Conservation (phyloP, 2,329 filamentous ascomycete species). For the Fusarium austroafricanum region DNA sequence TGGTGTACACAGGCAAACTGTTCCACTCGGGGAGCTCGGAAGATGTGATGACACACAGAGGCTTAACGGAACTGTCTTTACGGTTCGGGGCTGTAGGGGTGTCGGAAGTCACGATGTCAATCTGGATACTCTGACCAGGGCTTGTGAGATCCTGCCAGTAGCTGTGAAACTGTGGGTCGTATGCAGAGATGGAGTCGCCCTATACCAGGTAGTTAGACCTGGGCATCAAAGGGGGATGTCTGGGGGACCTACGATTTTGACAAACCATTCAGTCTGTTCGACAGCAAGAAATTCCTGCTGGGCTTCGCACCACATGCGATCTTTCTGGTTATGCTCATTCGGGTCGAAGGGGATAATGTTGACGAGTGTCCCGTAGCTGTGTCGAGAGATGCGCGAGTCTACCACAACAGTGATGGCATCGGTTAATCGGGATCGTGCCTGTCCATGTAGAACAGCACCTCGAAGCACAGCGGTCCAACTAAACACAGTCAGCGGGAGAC, state of each 20-base stretch:
- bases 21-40: slow-evolving; percentile 21
- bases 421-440: slow-evolving; percentile 10
- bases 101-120: slow-evolving; percentile 26
- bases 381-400: slow-evolving; percentile 45
- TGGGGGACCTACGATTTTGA: slow-evolving; percentile 35
- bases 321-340: slow-evolving; percentile 23
- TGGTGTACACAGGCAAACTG: slow-evolving; percentile 31
- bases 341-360: slow-evolving; percentile 29
- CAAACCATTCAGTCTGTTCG: slow-evolving; percentile 49
- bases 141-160: slow-evolving; percentile 27
- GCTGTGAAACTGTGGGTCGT: background rate
- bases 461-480: slow-evolving; percentile 54
- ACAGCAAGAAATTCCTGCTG: slow-evolving; percentile 28
- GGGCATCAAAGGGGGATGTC: background rate
- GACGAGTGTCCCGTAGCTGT: slow-evolving; percentile 45
- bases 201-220: background rate
- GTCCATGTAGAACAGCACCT: slow-evolving; percentile 49
- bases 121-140: background rate
- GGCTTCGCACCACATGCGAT: slow-evolving; percentile 33
- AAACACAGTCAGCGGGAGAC: background rate
- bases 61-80: slow-evolving; percentile 13
- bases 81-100: slow-evolving; percentile 17
- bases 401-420: slow-evolving; percentile 32
- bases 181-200: slow-evolving; percentile 31
- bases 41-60: slow-evolving; percentile 37